Percentiles rank a stretch among this genome's conserved stretches.
phyloP scores from a whole-genome alignment of 1,139 yeast species.

The Sugiyamaella grinbergsii region DNA sequence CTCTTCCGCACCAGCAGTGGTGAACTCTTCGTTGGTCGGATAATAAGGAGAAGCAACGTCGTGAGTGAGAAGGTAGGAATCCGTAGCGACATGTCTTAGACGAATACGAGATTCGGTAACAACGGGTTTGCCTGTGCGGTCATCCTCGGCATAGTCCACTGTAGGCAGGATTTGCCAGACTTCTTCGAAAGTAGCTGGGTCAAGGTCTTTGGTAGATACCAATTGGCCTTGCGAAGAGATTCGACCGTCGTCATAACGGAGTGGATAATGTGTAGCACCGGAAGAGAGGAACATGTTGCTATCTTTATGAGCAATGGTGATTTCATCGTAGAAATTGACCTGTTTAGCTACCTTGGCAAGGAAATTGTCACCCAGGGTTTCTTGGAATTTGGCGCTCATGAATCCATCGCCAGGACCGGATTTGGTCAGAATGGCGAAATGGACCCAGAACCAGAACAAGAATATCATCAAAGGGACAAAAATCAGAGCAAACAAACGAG shows the following conservation, averaged over 20 bases:
- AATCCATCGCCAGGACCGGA: slow-evolving; percentile 97
- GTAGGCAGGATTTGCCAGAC: slow-evolving; percentile 87
- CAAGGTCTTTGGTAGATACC: slow-evolving; percentile 67
- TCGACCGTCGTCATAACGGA: slow-evolving; percentile 95
- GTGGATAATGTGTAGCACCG: slow-evolving; percentile 71
- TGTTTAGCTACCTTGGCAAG: slow-evolving; percentile 70
- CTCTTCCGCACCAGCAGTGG: slow-evolving; percentile 64
- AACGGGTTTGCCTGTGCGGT: slow-evolving; percentile 52
- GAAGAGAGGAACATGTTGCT: slow-evolving; percentile 82
- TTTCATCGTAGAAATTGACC: slow-evolving; percentile 71
- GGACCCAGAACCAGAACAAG: slow-evolving; percentile 91
- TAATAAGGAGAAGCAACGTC: slow-evolving; percentile 96
- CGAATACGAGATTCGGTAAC: slow-evolving; percentile 68
- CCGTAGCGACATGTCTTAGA: slow-evolving; percentile 78
- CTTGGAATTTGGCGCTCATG: slow-evolving; percentile 94
- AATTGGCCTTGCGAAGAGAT: slow-evolving; percentile 94
- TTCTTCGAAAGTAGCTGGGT: slow-evolving; percentile 61
- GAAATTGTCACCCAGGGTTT: slow-evolving; percentile 75
- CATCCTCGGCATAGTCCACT: slow-evolving; percentile 46
- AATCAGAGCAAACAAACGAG: slow-evolving; percentile 73
- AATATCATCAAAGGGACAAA: slow-evolving; percentile 80
- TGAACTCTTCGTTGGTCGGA: slow-evolving; percentile 90
- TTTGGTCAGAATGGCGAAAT: slow-evolving; percentile 72
- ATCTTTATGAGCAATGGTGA: slow-evolving; percentile 76
- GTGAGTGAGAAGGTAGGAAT: slow-evolving; percentile 79